phyloP scores from a whole-genome alignment of 2,329 filamentous ascomycete genomes.

The Raffaelea albimanens region DNA sequence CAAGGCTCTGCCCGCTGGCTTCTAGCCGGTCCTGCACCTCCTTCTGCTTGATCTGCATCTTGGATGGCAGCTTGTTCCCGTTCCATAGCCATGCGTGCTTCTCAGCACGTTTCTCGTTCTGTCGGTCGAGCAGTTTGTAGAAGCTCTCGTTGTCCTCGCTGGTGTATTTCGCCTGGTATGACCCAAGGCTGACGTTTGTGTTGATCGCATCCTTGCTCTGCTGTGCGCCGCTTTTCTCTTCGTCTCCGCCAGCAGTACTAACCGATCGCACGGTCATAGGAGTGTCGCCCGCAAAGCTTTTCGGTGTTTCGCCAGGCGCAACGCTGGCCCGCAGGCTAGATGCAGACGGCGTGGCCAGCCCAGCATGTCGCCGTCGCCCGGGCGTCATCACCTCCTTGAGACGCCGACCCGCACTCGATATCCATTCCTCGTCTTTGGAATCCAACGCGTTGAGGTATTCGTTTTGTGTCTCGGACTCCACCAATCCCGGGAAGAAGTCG shows the following conservation, averaged over 20 bases:
- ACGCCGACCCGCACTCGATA: conserved; percentile 65
- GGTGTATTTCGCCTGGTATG: conserved; percentile 88
- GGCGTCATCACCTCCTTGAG: conserved; percentile 77
- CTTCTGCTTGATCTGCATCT: conserved; percentile 63
- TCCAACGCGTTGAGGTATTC: conserved; percentile 90
- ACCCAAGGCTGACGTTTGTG: conserved; percentile 68
- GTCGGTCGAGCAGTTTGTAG: conserved; percentile 81
- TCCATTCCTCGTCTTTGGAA: conserved; percentile 78
- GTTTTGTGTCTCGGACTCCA: conserved; percentile 77
- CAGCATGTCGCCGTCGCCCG: conserved; percentile 31
- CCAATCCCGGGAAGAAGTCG: conserved; percentile 90
- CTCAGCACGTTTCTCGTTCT: conserved; percentile 74
- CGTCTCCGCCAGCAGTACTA: neutral
- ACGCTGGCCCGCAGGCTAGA: neutral
- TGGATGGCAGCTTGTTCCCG: conserved; percentile 78
- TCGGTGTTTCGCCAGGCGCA: conserved; percentile 43
- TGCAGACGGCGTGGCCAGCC: neutral
- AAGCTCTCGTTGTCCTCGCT: conserved; percentile 98
- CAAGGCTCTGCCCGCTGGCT: conserved; percentile 24
- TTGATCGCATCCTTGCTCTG: conserved; percentile 44
- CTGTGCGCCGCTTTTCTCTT: conserved; percentile 11
- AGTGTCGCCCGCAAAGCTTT: conserved; percentile 62
- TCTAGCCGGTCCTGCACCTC: conserved; percentile 47
- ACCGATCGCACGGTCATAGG: conserved; percentile 44
- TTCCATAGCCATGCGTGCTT: conserved; percentile 86